These are phyloP conservation scores for Plantago coronopus DNA, from an alignment of 305 asterid genomes.

Conservation along the genomic window DNA sequence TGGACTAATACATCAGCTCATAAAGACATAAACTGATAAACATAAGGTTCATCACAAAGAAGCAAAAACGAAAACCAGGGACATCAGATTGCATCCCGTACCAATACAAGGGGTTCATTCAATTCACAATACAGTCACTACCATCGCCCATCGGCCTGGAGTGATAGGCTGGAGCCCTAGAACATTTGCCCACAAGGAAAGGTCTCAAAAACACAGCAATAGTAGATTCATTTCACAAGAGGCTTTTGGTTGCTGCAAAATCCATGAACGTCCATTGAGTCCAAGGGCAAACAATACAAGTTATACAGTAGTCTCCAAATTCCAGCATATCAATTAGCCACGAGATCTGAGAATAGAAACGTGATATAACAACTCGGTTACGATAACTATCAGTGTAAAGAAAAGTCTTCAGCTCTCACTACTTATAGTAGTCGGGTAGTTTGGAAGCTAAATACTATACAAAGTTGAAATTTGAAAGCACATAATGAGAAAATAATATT, in stretches of 20 bases:
- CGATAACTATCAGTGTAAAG: neutral
- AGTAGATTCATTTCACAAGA: slow-evolving; percentile 26
- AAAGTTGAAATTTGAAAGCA: neutral
- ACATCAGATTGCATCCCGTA: too few species aligned
- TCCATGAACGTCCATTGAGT: slow-evolving; percentile 24
- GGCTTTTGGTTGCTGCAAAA: slow-evolving; percentile 41
- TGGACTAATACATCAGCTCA: too few species aligned
- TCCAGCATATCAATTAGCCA: slow-evolving; percentile 29
- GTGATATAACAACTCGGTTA: neutral
- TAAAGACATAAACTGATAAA: too few species aligned
- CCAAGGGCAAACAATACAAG: slow-evolving; percentile 16
- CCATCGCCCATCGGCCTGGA: too few species aligned
- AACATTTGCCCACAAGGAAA: slow-evolving; percentile 1
- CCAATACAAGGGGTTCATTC: too few species aligned
- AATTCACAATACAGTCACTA: too few species aligned
- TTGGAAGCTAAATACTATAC: neutral
- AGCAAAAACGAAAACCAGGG: too few species aligned
- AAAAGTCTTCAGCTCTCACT: neutral
- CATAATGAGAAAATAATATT: neutral
- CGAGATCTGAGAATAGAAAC: slow-evolving; percentile 27
- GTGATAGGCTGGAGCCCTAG: neutral
- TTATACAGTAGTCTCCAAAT: slow-evolving; percentile 17
- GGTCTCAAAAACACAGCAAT: slow-evolving; percentile 10
- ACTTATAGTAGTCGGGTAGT: too few species aligned
- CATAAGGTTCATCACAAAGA: too few species aligned